Percentiles rank a stretch among this genome's conserved stretches.
Evolutionary conservation across 116 monocot genomes (phyloP).

Genomic region (Cymodocea nodosa): DNA sequence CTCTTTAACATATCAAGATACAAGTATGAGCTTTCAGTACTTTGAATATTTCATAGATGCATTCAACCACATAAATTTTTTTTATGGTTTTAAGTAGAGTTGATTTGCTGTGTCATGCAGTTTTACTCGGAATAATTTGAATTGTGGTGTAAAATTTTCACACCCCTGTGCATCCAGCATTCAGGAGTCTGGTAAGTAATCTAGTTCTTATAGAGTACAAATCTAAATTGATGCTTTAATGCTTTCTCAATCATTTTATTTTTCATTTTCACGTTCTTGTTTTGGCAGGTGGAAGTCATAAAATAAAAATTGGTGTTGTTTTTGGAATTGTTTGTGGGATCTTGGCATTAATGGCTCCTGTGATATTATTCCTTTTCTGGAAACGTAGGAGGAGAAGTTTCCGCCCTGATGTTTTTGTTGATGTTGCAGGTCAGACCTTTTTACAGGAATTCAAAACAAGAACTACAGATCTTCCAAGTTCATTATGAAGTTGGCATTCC

Average conservation of each 20-base stretch:
- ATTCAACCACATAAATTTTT: not conserved
- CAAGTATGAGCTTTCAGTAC: slow-evolving; percentile 40
- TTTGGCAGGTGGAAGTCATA: slow-evolving; percentile 41
- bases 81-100: not conserved
- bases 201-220: not conserved
- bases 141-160: slow-evolving; percentile 57
- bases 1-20: slow-evolving; percentile 73
- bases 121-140: slow-evolving; percentile 81
- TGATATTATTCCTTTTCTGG: slow-evolving; percentile 31
- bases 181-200: slow-evolving; percentile 25
- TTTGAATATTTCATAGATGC: not conserved
- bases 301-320: slow-evolving; percentile 47
- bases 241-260: not conserved
- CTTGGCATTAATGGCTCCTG: slow-evolving; percentile 23
- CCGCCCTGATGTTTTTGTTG: slow-evolving; percentile 60
- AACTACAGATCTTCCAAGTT: not conserved
- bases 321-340: slow-evolving; percentile 58
- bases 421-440: slow-evolving; percentile 27
- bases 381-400: slow-evolving; percentile 34
- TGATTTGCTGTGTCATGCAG: slow-evolving; percentile 17
- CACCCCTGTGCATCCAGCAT: slow-evolving; percentile 39
- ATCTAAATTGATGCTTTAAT: not conserved
- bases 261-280: slow-evolving; percentile 4
- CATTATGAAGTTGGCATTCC: not conserved
- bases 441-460: not conserved